Percentiles rank a stretch among this genome's conserved stretches.
Conservation (phyloP, 2,329 filamentous ascomycete genomes). For the Fonsecaea pedrosoi region DNA sequence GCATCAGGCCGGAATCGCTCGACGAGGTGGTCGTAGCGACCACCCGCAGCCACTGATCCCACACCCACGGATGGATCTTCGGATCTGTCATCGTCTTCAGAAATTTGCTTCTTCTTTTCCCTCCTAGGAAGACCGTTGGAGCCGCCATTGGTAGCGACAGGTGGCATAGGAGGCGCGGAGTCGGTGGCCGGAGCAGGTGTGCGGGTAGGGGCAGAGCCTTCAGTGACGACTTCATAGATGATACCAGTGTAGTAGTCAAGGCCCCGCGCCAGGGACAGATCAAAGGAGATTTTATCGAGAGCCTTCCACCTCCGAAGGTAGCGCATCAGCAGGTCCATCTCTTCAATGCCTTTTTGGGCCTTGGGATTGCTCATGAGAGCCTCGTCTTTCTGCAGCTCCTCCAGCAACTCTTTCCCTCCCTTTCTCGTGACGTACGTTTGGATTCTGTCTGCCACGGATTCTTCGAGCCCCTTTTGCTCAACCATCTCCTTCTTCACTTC, state of each 20-base stretch:
- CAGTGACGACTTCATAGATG: slow-evolving; percentile 88
- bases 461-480: slow-evolving; percentile 82
- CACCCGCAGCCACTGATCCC: slow-evolving; percentile 86
- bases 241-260: slow-evolving; percentile 92
- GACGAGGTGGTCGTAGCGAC: slow-evolving; percentile 90
- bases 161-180: slow-evolving; percentile 40
- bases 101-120: slow-evolving; percentile 62
- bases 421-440: slow-evolving; percentile 82
- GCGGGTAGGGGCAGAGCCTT: slow-evolving; percentile 69
- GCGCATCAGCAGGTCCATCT: slow-evolving; percentile 79
- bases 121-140: slow-evolving; percentile 46
- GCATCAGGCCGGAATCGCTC: slow-evolving; percentile 89
- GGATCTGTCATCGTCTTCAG: slow-evolving; percentile 71
- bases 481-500: slow-evolving; percentile 94
- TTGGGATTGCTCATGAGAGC: slow-evolving; percentile 72
- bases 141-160: slow-evolving; percentile 52
- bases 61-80: slow-evolving; percentile 82
- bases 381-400: slow-evolving; percentile 71
- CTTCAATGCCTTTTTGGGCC: slow-evolving; percentile 78
- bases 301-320: slow-evolving; percentile 82
- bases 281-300: slow-evolving; percentile 79
- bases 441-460: slow-evolving; percentile 82
- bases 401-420: slow-evolving; percentile 75
- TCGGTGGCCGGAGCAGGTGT: slow-evolving; percentile 59
- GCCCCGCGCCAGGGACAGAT: slow-evolving; percentile 86